Evolutionary conservation across 306 rosid species (phyloP).

Genomic region (Fragaria ananassa): DNA sequence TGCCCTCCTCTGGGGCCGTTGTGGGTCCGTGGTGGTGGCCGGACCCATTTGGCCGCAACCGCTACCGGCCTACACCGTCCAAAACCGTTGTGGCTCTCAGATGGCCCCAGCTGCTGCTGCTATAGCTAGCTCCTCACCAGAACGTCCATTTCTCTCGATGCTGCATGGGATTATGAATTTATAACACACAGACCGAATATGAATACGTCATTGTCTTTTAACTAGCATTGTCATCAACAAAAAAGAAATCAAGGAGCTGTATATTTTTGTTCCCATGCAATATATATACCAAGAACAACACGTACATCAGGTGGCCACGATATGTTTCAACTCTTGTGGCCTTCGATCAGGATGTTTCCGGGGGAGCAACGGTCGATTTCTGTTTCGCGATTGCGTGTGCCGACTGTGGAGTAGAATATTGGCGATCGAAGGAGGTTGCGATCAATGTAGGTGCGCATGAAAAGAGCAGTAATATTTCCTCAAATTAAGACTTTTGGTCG

Average conservation of each 20-base stretch:
- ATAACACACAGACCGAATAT: neutral
- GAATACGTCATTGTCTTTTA: neutral
- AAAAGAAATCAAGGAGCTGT: neutral
- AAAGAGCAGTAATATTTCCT: neutral
- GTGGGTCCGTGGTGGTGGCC: constrained; percentile 30
- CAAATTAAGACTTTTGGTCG: neutral
- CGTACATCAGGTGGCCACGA: constrained; percentile 16
- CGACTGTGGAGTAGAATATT: neutral
- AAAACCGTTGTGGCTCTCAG: constrained; percentile 27
- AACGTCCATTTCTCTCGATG: neutral
- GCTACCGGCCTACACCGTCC: constrained; percentile 29
- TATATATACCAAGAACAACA: neutral
- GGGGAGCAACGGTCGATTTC: constrained; percentile 4
- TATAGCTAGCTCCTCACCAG: too few species aligned
- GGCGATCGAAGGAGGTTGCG: neutral
- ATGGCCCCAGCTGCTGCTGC: constrained; percentile 25
- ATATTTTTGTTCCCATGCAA: constrained; percentile 20
- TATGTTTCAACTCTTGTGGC: constrained; percentile 26
- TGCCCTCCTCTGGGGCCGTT: constrained; percentile 23
- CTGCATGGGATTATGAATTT: neutral
- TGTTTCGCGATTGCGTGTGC: neutral
- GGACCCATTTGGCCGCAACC: constrained; percentile 27
- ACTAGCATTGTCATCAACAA: neutral
- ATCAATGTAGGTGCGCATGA: neutral
- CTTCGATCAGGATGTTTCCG: constrained; percentile 22